A percentile compares a stretch with the other conserved stretches of the same genome.
Conservation (phyloP, 1,139 yeast genomes). For the Candida labiduridarum region DNA sequence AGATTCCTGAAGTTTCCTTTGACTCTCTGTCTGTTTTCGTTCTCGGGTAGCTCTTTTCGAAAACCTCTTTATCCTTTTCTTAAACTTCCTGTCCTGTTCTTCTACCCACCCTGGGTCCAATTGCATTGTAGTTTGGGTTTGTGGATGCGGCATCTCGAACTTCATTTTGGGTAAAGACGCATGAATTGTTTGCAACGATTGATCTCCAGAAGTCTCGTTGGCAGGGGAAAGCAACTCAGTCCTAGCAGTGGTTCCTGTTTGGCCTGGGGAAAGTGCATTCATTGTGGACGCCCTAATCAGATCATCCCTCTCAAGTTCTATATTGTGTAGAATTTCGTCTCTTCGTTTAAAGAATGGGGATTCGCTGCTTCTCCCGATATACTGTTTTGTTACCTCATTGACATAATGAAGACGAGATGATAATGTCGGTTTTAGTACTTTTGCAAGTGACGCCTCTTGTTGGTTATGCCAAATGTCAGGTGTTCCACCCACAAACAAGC, state of each 20-base stretch:
- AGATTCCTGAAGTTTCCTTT: conserved; percentile 22
- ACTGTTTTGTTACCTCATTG: conserved; percentile 7
- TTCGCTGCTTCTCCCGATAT: background rate
- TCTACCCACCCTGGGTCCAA: conserved; percentile 19
- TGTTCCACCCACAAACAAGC: conserved; percentile 61
- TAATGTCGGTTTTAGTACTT: conserved; percentile 7
- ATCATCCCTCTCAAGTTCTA: background rate
- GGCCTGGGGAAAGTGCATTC: background rate
- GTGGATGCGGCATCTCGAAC: conserved; percentile 12
- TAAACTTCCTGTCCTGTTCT: conserved; percentile 24
- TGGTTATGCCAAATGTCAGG: conserved; percentile 63
- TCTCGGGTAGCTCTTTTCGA: conserved; percentile 28
- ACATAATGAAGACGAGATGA: conserved; percentile 6
- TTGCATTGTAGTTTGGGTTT: conserved; percentile 12
- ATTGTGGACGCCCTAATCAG: background rate
- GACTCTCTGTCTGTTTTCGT: conserved; percentile 22
- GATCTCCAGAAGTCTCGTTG: background rate
- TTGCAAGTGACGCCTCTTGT: conserved; percentile 21
- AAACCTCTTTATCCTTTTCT: conserved; percentile 24
- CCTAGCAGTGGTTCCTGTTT: background rate
- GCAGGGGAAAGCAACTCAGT: background rate
- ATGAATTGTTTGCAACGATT: background rate
- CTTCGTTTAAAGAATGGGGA: conserved; percentile 2
- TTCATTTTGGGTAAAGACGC: conserved; percentile 11
- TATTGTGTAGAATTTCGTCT: conserved; percentile 1